Conservation (phyloP, 805 yeast species). For the Monosporozyma yasuniensis region DNA sequence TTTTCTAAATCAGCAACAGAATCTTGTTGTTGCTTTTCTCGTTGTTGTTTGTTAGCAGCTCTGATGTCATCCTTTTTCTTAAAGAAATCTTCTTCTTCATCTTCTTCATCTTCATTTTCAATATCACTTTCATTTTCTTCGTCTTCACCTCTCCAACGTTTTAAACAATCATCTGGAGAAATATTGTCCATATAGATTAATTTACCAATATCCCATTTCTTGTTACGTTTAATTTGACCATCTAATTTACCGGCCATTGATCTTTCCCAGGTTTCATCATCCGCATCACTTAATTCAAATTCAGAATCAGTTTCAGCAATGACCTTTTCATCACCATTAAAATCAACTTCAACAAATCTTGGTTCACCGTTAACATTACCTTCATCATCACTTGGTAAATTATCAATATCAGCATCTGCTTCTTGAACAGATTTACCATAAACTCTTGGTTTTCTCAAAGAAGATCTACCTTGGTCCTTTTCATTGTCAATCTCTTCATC, state of each 20-base stretch:
- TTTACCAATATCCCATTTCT: slow-evolving; percentile 72
- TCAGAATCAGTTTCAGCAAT: slow-evolving; percentile 48
- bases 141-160: slow-evolving; percentile 58
- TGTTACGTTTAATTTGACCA: slow-evolving; percentile 38
- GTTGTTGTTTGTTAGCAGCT: neutral
- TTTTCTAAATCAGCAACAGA: slow-evolving; percentile 26
- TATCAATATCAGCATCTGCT: slow-evolving; percentile 39
- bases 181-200: slow-evolving; percentile 72
- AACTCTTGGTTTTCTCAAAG: slow-evolving; percentile 53
- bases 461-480: slow-evolving; percentile 51
- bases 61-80: slow-evolving; percentile 37
- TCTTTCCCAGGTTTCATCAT: slow-evolving; percentile 30
- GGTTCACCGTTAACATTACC: slow-evolving; percentile 35
- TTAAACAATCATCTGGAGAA: slow-evolving; percentile 61
- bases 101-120: slow-evolving; percentile 32
- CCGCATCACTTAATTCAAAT: slow-evolving; percentile 33
- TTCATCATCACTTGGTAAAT: slow-evolving; percentile 36
- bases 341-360: slow-evolving; percentile 41
- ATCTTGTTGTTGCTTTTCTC: slow-evolving; percentile 1
- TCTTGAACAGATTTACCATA: slow-evolving; percentile 46
- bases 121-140: slow-evolving; percentile 36
- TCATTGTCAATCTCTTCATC: slow-evolving; percentile 26
- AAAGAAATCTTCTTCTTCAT: slow-evolving; percentile 44
- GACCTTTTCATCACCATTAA: slow-evolving; percentile 33
- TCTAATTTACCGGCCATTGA: slow-evolving; percentile 52